Conservation (phyloP, 2,329 filamentous ascomycete genomes). For the Arthrobotrys sphaeroides region DNA sequence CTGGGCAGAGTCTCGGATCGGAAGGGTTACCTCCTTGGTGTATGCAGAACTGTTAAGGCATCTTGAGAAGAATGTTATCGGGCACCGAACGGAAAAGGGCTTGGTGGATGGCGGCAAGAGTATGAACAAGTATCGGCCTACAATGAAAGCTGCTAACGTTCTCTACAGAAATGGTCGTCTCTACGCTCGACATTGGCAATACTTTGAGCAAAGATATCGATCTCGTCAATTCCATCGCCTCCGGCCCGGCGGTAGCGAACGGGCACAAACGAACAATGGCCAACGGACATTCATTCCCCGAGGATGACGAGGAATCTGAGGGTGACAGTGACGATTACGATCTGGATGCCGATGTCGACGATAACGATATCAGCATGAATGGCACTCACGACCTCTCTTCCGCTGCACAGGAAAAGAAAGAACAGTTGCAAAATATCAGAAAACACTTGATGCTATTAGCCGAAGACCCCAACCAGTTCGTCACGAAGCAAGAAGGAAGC, state of each 20-base stretch:
- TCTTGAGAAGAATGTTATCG: slow-evolving; percentile 73
- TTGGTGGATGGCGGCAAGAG: slow-evolving; percentile 37
- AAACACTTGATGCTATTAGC: slow-evolving; percentile 64
- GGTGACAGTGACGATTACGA: slow-evolving; percentile 60
- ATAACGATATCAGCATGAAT: slow-evolving; percentile 58
- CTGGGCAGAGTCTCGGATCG: slow-evolving; percentile 76
- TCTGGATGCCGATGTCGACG: slow-evolving; percentile 60
- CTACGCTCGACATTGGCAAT: slow-evolving; percentile 56
- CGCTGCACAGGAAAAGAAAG: slow-evolving; percentile 34
- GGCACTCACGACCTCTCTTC: slow-evolving; percentile 58
- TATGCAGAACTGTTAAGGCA: slow-evolving; percentile 78
- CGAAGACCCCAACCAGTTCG: slow-evolving; percentile 74
- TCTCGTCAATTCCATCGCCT: slow-evolving; percentile 56
- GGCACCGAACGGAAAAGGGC: slow-evolving; percentile 57
- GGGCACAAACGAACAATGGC: slow-evolving; percentile 61
- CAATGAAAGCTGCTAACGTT: slow-evolving; percentile 49
- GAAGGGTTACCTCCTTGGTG: slow-evolving; percentile 77
- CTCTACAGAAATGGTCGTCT: slow-evolving; percentile 55
- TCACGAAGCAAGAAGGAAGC: slow-evolving; percentile 71
- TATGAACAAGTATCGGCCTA: slow-evolving; percentile 48
- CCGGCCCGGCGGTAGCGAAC: slow-evolving; percentile 56
- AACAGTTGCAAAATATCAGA: slow-evolving; percentile 44
- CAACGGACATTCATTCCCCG: slow-evolving; percentile 58
- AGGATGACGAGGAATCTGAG: slow-evolving; percentile 58
- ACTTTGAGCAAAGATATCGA: slow-evolving; percentile 56